A percentile compares a stretch with the other conserved stretches of the same genome.
These are phyloP conservation scores for Tolypocladium paradoxum DNA, from an alignment of 2,329 filamentous ascomycete genomes.

Conservation along the genomic window DNA sequence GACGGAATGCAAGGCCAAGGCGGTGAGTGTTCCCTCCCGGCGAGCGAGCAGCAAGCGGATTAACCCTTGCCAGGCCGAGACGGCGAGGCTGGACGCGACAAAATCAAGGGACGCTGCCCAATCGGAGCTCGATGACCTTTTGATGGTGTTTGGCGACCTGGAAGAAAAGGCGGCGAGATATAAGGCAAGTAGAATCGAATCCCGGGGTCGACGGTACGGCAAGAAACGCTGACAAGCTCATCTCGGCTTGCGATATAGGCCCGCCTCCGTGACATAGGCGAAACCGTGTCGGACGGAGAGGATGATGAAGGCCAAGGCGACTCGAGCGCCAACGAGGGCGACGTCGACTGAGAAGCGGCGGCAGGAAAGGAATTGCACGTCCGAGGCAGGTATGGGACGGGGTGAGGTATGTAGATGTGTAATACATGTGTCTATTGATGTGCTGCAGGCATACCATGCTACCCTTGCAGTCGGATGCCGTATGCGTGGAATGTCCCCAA, in stretches of 20 bases:
- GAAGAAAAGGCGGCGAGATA: slow-evolving; percentile 69
- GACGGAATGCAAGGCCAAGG: slow-evolving; percentile 11
- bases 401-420: neutral
- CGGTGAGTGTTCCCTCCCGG: slow-evolving; percentile 11
- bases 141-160: slow-evolving; percentile 71
- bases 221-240: neutral
- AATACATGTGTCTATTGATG: neutral
- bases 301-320: slow-evolving; percentile 51
- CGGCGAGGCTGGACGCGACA: slow-evolving; percentile 33
- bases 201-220: neutral
- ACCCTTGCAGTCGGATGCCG: neutral
- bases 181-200: slow-evolving; percentile 42
- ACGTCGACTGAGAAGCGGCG: slow-evolving; percentile 15
- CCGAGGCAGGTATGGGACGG: neutral
- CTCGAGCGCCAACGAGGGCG: slow-evolving; percentile 39
- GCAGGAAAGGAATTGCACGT: neutral
- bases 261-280: slow-evolving; percentile 55
- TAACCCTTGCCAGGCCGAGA: slow-evolving; percentile 16
- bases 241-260: slow-evolving; percentile 21
- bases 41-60: neutral
- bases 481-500: neutral
- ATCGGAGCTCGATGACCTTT: slow-evolving; percentile 66
- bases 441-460: neutral
- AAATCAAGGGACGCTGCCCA: slow-evolving; percentile 54
- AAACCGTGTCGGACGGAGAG: slow-evolving; percentile 67